phyloP scores from a whole-genome alignment of 2,329 filamentous ascomycete species.

The Pestalotiopsis sp. region DNA sequence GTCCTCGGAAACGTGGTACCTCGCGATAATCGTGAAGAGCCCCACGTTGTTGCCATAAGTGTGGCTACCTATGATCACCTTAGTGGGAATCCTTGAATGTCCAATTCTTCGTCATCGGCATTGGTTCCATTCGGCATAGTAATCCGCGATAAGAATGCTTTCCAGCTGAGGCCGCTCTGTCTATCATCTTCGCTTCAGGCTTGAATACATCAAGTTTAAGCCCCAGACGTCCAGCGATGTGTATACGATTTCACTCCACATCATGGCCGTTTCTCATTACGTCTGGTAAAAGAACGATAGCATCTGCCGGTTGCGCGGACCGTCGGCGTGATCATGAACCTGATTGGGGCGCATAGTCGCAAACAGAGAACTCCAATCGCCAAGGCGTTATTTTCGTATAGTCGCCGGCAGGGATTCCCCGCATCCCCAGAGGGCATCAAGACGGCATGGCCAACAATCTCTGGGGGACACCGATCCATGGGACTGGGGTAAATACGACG shows the following conservation, averaged over 20 bases:
- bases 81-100: no score
- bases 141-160: no score
- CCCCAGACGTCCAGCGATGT: neutral
- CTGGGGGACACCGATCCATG: neutral
- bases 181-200: neutral
- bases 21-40: no score
- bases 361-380: neutral
- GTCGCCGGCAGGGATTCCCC: constrained; percentile 4
- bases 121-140: no score
- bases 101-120: no score
- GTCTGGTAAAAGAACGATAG: neutral
- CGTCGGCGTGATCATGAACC: no score
- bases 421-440: neutral
- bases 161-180: no score
- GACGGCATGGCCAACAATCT: neutral
- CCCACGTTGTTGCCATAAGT: no score
- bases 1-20: no score
- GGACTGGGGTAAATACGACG: neutral
- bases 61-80: no score
- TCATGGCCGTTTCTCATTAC: neutral
- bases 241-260: neutral
- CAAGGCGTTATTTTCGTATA: neutral
- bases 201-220: neutral
- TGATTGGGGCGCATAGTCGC: constrained; percentile 7
- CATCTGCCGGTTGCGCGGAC: neutral